These are phyloP conservation scores for Heritiera fomes DNA, from an alignment of 345 rosid species.

Conservation along the genomic window DNA sequence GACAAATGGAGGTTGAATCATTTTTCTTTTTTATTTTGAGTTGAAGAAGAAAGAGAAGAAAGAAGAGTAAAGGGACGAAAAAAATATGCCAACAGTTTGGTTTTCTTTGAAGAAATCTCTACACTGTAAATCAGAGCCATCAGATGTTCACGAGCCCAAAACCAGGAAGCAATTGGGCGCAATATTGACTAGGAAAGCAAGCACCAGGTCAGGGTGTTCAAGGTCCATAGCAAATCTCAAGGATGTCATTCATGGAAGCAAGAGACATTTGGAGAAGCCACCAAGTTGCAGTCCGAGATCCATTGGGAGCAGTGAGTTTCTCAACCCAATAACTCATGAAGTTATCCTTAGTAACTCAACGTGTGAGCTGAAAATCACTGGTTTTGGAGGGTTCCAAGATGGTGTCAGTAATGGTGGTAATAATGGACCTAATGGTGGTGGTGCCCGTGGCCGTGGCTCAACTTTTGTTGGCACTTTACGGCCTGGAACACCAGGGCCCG, in stretches of 20 bases:
- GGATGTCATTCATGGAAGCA: conserved; percentile 98
- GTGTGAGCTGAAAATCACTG: conserved; percentile 95
- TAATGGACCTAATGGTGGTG: conserved; percentile 24
- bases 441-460: conserved; percentile 37
- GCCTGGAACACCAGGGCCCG: conserved; percentile 92
- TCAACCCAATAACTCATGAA: conserved; percentile 95
- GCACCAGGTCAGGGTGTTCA: conserved; percentile 93
- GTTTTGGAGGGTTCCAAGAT: conserved; percentile 62
- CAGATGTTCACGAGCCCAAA: conserved; percentile 62
- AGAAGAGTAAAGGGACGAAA: neutral
- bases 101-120: conserved; percentile 64
- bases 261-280: conserved; percentile 83
- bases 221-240: conserved; percentile 98
- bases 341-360: conserved; percentile 86
- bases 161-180: conserved; percentile 53
- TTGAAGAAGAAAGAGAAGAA: neutral
- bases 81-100: conserved; percentile 73
- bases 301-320: conserved; percentile 97
- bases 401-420: conserved; percentile 35
- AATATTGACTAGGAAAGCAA: conserved; percentile 63
- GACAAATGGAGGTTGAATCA: neutral
- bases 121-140: conserved; percentile 62
- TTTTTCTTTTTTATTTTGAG: no score
- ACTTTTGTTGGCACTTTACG: conserved; percentile 77
- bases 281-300: conserved; percentile 97